A percentile compares a stretch with the other conserved stretches of the same genome.
Evolutionary conservation across 2,329 filamentous ascomycete species (phyloP).

Genomic region (Scolecobasidium constrictum): DNA sequence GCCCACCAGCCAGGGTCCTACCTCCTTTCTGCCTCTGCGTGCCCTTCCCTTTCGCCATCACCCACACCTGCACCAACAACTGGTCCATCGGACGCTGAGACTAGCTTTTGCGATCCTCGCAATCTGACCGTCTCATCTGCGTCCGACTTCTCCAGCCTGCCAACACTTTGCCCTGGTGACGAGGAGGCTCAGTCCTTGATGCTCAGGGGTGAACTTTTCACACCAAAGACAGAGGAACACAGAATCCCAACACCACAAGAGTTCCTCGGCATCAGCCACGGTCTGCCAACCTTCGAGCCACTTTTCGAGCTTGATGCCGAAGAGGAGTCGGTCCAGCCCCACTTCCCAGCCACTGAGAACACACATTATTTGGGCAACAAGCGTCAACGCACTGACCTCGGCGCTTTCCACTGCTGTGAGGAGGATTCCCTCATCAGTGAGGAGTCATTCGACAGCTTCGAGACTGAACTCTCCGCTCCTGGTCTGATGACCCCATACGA

Average conservation of each 20-base stretch:
- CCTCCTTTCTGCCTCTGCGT: slow-evolving; percentile 48
- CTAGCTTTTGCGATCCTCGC: slow-evolving; percentile 85
- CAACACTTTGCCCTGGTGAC: slow-evolving; percentile 50
- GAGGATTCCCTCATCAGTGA: slow-evolving; percentile 62
- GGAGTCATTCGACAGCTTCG: slow-evolving; percentile 65
- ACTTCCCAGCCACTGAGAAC: slow-evolving; percentile 51
- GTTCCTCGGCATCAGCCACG: slow-evolving; percentile 39
- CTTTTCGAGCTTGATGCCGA: slow-evolving; percentile 86
- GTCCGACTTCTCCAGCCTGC: slow-evolving; percentile 55
- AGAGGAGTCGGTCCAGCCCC: slow-evolving; percentile 71
- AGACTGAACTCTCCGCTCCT: slow-evolving; percentile 54
- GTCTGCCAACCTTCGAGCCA: slow-evolving; percentile 68
- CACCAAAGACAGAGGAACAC: slow-evolving; percentile 25
- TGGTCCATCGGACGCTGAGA: slow-evolving; percentile 56
- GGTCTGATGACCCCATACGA: slow-evolving; percentile 53
- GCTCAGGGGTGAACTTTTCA: slow-evolving; percentile 33
- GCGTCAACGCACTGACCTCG: slow-evolving; percentile 60
- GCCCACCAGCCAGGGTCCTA: slow-evolving; percentile 49
- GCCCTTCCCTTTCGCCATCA: slow-evolving; percentile 76
- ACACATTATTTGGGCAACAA: slow-evolving; percentile 52
- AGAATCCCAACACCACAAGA: slow-evolving; percentile 26
- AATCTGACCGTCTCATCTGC: slow-evolving; percentile 63
- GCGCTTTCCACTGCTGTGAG: slow-evolving; percentile 53
- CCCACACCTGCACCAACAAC: slow-evolving; percentile 54
- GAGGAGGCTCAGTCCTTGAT: slow-evolving; percentile 49